Conservation (phyloP, 2,329 filamentous ascomycete genomes). For the Fusarium illudens region DNA sequence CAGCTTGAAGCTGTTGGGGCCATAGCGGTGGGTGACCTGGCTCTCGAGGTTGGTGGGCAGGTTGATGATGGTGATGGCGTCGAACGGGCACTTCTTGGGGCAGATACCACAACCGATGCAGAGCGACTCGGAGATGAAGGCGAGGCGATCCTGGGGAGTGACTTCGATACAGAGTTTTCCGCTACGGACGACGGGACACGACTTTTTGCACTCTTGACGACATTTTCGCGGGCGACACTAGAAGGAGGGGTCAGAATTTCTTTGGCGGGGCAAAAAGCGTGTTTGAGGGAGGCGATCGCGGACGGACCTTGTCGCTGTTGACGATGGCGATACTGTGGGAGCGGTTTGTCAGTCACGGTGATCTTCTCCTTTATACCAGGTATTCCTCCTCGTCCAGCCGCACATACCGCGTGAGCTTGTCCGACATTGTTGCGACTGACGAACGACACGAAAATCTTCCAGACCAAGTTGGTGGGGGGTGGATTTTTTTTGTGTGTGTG, state of each 20-base stretch:
- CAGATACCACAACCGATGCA: conserved; percentile 99
- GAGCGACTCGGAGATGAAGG: conserved; percentile 95
- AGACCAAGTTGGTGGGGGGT: background rate
- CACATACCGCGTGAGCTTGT: conserved; percentile 91
- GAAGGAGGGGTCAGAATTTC: conserved; percentile 40
- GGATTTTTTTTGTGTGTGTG: conserved; percentile 28
- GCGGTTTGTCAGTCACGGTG: conserved; percentile 36
- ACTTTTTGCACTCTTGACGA: conserved; percentile 98
- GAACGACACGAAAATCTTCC: conserved; percentile 17
- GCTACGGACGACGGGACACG: conserved; percentile 94
- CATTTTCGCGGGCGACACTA: conserved; percentile 73
- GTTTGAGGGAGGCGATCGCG: conserved; percentile 22
- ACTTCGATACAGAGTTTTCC: conserved; percentile 99
- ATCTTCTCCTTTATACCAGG: background rate
- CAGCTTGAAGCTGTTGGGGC: conserved; percentile 99
- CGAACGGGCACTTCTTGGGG: conserved; percentile 98
- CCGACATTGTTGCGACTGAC: conserved; percentile 71
- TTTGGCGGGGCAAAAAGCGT: conserved; percentile 37
- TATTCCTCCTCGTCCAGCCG: background rate
- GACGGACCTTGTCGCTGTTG: conserved; percentile 89
- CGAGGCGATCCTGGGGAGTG: conserved; percentile 84
- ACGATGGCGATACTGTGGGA: conserved; percentile 90
- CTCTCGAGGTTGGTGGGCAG: conserved; percentile 98
- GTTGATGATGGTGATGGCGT: conserved; percentile 99
- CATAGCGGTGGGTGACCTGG: conserved; percentile 98